Evolutionary conservation across 345 rosid species (phyloP), one percentile per base, ranked within the genome.

Genomic region (Aquilaria malaccensis): DNA sequence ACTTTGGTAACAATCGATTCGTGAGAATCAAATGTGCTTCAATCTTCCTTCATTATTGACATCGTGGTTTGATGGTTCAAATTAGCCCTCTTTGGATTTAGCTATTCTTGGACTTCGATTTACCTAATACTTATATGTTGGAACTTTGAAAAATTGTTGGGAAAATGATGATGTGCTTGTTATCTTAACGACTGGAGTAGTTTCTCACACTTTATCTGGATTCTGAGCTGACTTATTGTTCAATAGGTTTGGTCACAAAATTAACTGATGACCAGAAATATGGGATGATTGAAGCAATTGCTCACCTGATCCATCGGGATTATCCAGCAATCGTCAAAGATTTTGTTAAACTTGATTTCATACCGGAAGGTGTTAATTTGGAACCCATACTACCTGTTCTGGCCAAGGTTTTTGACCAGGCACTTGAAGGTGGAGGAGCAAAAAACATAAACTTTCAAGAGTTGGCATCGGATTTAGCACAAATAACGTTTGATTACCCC

Each of bases 221-320:
- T 60, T 33, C 52, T 78, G 30, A 75, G 47, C 9, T 54, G 2
- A 14, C 70, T 77, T 64, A 52, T 70, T 48, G 30, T 63, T 60
- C 59, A 51, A 72, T 80, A 89, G 96, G 98, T 65, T 83, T 93
- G 53, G 98, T 93, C 63, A 93, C 97, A 61, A 93, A 76, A 74
- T 69, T 89, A 77, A 87, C 97, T 2, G 94, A 89, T 81, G 98
- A 93, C 78, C 90, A 93, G 65, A 93, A 93, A 75, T 93, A 93
- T 68, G 98, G 98, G 74, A 93, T 93, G 98, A 81, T 93, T 59
- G 98, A 93, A 81, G 98, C 98, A 52, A 93, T 89, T 52, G 91
- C 98, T 48, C 98, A 93, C 76, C 88, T 93, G 52, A 93, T 93
- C 70, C 98, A 93, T 76, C 75, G 98, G 65, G 97, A 89, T 65